Evolutionary conservation across 1,284 basidiomycete species (phyloP).

Genomic region (Coniophora puteana): DNA sequence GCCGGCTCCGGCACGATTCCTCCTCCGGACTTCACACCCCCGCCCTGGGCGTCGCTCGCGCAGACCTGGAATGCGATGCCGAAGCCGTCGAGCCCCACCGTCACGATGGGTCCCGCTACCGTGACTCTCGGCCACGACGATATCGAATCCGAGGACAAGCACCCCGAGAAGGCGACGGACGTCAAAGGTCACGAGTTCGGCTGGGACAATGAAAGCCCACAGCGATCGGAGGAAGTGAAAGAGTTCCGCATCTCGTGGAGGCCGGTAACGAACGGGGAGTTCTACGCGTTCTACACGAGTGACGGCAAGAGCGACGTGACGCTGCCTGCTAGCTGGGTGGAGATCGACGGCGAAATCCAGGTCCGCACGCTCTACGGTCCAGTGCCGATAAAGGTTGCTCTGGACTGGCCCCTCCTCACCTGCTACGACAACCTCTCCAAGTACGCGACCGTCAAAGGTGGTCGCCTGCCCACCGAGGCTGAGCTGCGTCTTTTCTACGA

Average conservation of each 20-base stretch:
- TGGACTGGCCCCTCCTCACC: slow-evolving; percentile 85
- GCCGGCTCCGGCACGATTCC: slow-evolving; percentile 75
- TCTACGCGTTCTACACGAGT: slow-evolving; percentile 52
- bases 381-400: slow-evolving; percentile 70
- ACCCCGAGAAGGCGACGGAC: slow-evolving; percentile 26
- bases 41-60: slow-evolving; percentile 73
- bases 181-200: slow-evolving; percentile 74
- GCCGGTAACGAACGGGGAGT: slow-evolving; percentile 84
- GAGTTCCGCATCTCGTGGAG: slow-evolving; percentile 77
- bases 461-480: slow-evolving; percentile 86
- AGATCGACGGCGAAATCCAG: slow-evolving; percentile 44
- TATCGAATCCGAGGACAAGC: slow-evolving; percentile 65
- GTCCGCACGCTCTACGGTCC: slow-evolving; percentile 90
- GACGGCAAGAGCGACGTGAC: slow-evolving; percentile 37
- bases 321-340: slow-evolving; percentile 67
- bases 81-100: slow-evolving; percentile 35
- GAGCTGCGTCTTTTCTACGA: slow-evolving; percentile 82
- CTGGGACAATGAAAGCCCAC: slow-evolving; percentile 94
- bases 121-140: slow-evolving; percentile 86
- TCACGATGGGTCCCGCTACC: slow-evolving; percentile 58
- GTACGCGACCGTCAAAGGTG: slow-evolving; percentile 83
- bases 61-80: slow-evolving; percentile 60
- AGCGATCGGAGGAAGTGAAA: slow-evolving; percentile 51
- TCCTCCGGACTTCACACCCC: slow-evolving; percentile 72
- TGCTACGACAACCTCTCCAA: slow-evolving; percentile 77